Evolutionary conservation across 2,329 filamentous ascomycete species (phyloP).

Genomic region (Aspergillus sp.): DNA sequence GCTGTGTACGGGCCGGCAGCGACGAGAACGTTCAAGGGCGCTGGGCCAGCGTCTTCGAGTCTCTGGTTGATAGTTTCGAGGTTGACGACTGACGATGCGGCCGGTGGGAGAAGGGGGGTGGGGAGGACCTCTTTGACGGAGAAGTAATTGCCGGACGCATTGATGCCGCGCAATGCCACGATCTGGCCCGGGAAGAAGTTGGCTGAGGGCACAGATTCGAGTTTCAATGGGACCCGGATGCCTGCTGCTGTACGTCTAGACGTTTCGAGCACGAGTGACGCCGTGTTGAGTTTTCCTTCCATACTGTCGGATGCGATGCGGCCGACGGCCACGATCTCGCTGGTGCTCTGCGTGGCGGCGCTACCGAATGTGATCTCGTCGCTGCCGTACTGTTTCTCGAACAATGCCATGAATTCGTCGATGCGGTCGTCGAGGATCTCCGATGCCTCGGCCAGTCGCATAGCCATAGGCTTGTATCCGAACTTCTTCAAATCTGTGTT

Average conservation of each 20-base stretch:
- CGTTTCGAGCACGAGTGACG: slow-evolving; percentile 84
- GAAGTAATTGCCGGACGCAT: slow-evolving; percentile 82
- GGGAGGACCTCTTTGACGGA: slow-evolving; percentile 74
- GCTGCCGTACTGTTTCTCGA: slow-evolving; percentile 73
- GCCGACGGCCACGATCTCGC: slow-evolving; percentile 85
- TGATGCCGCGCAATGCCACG: slow-evolving; percentile 81
- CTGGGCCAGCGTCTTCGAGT: slow-evolving; percentile 64
- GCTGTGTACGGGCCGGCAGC: slow-evolving; percentile 88
- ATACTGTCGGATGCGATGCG: slow-evolving; percentile 82
- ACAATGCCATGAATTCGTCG: slow-evolving; percentile 77
- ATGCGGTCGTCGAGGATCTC: slow-evolving; percentile 94
- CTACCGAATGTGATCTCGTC: slow-evolving; percentile 84
- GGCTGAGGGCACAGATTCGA: slow-evolving; percentile 68
- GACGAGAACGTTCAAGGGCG: slow-evolving; percentile 74
- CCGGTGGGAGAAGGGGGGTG: slow-evolving; percentile 71
- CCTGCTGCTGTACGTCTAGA: slow-evolving; percentile 82
- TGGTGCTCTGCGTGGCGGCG: slow-evolving; percentile 79
- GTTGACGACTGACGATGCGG: slow-evolving; percentile 67
- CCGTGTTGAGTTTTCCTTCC: slow-evolving; percentile 83
- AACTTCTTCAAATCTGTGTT: slow-evolving; percentile 90
- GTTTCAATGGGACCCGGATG: slow-evolving; percentile 74
- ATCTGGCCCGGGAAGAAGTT: slow-evolving; percentile 95
- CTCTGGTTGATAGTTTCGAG: slow-evolving; percentile 70
- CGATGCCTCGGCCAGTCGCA: slow-evolving; percentile 90
- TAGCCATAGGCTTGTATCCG: slow-evolving; percentile 86